Evolutionary conservation across 441 rosid genomes (phyloP), one percentile per base, ranked within the genome.

Genomic region (Pelargonium exstipulatum): DNA sequence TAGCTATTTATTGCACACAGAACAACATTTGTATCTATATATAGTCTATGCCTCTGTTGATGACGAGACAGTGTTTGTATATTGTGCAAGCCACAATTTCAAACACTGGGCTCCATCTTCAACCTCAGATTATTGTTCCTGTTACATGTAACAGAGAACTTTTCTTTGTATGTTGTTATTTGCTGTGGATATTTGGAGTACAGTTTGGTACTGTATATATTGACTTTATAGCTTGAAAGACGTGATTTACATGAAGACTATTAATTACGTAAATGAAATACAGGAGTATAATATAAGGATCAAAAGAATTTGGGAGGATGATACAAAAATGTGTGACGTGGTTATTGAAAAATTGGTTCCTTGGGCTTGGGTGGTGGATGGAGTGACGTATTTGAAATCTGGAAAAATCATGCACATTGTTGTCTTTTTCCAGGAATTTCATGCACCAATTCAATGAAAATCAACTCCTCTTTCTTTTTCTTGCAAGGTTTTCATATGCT

Each of bases 361-460:
- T n/a, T n/a, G n/a, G n/a, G n/a, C 61, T 55, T 55, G 61, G 26
- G 20, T 55, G 24, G 61, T 55, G 14, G 61, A 55, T 55, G 9
- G 20, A 55, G 61, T 55, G 20, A 55, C 18, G 61, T 17, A 22
- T 17, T 17, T 16, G 61, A 22, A 55, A 55, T 55, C 9, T 16
- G 61, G 26, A 55, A 55, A 55, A 55, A 6, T 17, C 61, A 55
- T 55, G 20, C 24, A 1, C 9, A 55, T 7, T 14, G 18, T 14
- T 55, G 61, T 16, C 61, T 17, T 55, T 55, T 17, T 55, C 60
- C 61, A 5, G 7, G 24, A 16, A 16, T 55, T 17, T 17, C 18
- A 17, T 1, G 24, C 24, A 55, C 17, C 20, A 14, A 55, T 55
- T 17, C 60, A 51, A 2, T 45, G 57, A 53, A 53, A 53, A 3